These are phyloP conservation scores for Volvox africanus DNA, from an alignment of 139 green algal species.

Conservation along the genomic window DNA sequence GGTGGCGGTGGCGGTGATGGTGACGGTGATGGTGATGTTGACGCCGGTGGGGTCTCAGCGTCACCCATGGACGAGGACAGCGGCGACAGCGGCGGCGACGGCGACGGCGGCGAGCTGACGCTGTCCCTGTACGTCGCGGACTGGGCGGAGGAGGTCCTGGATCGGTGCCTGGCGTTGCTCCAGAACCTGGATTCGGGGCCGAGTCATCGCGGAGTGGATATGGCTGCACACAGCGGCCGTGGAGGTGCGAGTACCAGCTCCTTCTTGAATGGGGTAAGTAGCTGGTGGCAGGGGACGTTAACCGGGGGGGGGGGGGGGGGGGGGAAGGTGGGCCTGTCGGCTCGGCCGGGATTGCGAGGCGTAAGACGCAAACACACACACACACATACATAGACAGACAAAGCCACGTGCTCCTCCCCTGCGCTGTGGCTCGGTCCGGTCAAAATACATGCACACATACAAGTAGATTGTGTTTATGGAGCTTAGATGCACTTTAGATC, in stretches of 20 bases:
- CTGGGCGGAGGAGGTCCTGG: conserved; percentile 87
- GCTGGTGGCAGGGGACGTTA: neutral
- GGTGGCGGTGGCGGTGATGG: neutral
- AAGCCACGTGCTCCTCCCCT: too few relatives aligned
- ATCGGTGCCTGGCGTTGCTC: conserved; percentile 77
- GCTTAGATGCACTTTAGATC: too few relatives aligned
- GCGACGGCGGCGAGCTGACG: neutral
- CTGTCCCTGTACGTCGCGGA: conserved; percentile 76
- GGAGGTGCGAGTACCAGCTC: neutral
- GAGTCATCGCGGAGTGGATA: conserved; percentile 56
- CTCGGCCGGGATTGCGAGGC: neutral
- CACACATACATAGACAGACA: neutral
- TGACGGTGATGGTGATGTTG: too few relatives aligned
- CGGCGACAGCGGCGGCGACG: neutral
- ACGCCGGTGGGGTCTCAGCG: conserved; percentile 19
- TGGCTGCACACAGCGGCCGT: neutral
- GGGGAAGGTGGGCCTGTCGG: neutral
- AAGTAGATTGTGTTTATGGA: too few relatives aligned
- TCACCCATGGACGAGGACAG: neutral
- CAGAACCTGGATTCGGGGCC: conserved; percentile 81
- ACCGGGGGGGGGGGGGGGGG: too few relatives aligned
- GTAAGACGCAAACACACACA: too few relatives aligned
- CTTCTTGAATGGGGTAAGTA: neutral
- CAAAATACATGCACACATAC: too few relatives aligned
- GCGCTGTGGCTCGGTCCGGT: too few relatives aligned